Conservation (phyloP, 306 rosid genomes). For the Rubus idaeus region DNA sequence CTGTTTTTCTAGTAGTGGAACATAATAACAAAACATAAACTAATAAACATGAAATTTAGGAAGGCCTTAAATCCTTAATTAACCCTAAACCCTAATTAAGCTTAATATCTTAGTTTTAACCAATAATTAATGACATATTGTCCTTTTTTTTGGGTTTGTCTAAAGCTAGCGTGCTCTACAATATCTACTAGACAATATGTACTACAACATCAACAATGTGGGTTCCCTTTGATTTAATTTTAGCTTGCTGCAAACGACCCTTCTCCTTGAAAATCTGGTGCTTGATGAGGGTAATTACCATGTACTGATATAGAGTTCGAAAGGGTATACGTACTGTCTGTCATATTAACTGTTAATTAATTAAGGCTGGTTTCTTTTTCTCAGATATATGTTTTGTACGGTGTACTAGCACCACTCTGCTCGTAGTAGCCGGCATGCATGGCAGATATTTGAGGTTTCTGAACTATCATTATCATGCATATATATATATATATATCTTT, state of each 20-base stretch:
- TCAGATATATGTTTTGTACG: neutral
- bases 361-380: neutral
- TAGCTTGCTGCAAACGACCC: neutral
- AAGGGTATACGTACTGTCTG: neutral
- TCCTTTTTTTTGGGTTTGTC: neutral
- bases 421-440: slow-evolving; percentile 2
- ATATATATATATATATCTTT: neutral
- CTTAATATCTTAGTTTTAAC: neutral
- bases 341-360: neutral
- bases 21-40: too few species aligned
- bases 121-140: neutral
- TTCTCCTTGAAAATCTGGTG: neutral
- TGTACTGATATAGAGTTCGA: neutral
- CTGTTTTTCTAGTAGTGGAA: too few species aligned
- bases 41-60: too few species aligned
- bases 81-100: neutral
- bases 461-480: neutral
- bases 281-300: neutral
- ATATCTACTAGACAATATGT: neutral
- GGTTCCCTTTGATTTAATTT: neutral
- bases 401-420: neutral
- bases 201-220: neutral
- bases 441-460: slow-evolving; percentile 3
- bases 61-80: too few species aligned
- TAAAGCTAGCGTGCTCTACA: neutral